Evolutionary conservation across 192 early-diverging fungal genomes (phyloP).

Genomic region (Coemansia sp.): DNA sequence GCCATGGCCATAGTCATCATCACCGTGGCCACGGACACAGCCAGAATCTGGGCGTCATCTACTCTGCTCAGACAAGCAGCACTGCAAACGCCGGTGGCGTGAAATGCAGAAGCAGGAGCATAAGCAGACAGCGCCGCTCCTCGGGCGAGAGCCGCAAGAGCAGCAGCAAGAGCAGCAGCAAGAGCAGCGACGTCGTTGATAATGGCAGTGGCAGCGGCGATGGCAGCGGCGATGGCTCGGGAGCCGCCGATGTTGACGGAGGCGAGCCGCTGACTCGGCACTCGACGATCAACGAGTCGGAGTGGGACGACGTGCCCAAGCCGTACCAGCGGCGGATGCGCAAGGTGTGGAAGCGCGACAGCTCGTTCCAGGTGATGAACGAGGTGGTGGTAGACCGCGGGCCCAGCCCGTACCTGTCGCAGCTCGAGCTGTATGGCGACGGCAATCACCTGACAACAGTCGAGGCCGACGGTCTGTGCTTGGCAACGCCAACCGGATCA

Average conservation of each 20-base stretch:
- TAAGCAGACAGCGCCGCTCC: constrained; percentile 3
- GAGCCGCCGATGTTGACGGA: background rate
- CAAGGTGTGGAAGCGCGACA: constrained; percentile 55
- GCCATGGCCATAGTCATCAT: background rate
- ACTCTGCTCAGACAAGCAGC: background rate
- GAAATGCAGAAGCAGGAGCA: background rate
- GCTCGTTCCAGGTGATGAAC: constrained; percentile 91
- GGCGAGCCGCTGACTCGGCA: background rate
- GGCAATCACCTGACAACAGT: constrained; percentile 90
- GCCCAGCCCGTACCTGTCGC: constrained; percentile 84
- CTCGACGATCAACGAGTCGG: constrained; percentile 23
- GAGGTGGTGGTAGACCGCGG: constrained; percentile 95
- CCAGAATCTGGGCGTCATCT: background rate
- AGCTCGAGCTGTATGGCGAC: constrained; percentile 86
- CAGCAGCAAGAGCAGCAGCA: background rate
- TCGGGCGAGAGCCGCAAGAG: constrained; percentile 1
- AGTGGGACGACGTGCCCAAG: constrained; percentile 53
- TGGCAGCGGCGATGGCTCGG: background rate
- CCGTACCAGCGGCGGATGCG: constrained; percentile 57
- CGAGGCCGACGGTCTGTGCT: constrained; percentile 92
- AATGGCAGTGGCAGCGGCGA: background rate
- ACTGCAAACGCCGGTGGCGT: background rate
- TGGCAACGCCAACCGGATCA: constrained; percentile 93
- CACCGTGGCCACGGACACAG: background rate
- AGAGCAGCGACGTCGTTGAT: background rate